Evolutionary conservation across 306 rosid species (phyloP), one percentile per base, ranked within the genome.

Genomic region (Geum urbanum): DNA sequence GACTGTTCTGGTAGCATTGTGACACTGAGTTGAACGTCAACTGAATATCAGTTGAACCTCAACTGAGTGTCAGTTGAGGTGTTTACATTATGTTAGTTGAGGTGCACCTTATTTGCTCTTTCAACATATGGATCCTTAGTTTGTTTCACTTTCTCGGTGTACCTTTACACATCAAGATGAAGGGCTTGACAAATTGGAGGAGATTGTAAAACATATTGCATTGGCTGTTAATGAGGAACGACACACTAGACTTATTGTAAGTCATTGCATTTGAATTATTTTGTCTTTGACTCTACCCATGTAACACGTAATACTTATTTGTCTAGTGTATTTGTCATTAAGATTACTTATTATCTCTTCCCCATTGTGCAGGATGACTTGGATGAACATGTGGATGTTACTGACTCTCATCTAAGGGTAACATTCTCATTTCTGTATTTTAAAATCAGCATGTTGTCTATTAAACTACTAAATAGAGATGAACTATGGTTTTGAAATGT

Each of bases 221-320:
- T 77, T 95, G 86, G 96, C 99, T 18, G 99, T 95, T 76, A 91
- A 91, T 70, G 99, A 95, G 84, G 99, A 95, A 77, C 86, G 69
- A 87, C 99, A 95, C 85, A 81, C 97, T 24, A 86, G 95, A 76
- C 96, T 95, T 67, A 95, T 95, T 74, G 99, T 95, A 87, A 59
- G 91, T 65, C 54, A 32, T 63, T 66, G 66, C 39, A n/a, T 65
- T 51, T 70, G 47, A 69, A 45, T 8, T 16, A 11, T 47, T 59
- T 65, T 50, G 69, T 77, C 27, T 63, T 62, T 32, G 35, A 53
- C 27, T 74, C 60, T 72, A 27, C 64, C 59, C 11, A 66, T 32
- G 16, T 15, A 47, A 56, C 15, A 39, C 8, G 43, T n/a, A 60
- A 65, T 22, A 18, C 53, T 58, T 35, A 50, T 72, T 59, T 75